Conservation (phyloP, 2,329 filamentous ascomycete genomes). For the Paraphaeosphaeria sporulosa region DNA sequence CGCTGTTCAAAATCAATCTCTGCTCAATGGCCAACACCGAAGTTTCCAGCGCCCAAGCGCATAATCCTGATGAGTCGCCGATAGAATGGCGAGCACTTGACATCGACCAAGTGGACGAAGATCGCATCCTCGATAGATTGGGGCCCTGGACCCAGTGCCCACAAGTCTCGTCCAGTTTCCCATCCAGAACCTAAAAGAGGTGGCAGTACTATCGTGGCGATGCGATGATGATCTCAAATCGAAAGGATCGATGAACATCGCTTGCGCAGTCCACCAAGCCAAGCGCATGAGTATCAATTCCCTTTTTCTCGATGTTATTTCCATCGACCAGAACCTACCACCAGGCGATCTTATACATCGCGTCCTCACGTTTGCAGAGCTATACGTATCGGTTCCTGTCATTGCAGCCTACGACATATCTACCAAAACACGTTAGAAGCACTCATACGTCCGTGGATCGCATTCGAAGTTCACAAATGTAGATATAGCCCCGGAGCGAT, state of each 20-base stretch:
- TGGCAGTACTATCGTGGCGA: constrained; percentile 6
- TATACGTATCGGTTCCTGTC: constrained; percentile 2
- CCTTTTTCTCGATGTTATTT: constrained; percentile 7
- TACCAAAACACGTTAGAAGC: background rate
- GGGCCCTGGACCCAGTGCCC: too few relatives aligned
- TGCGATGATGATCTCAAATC: background rate
- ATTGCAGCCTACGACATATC: background rate
- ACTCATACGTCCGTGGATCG: constrained; percentile 5
- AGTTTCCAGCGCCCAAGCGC: too few relatives aligned
- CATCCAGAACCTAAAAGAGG: too few relatives aligned
- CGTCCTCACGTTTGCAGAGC: background rate
- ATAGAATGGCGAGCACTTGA: too few relatives aligned
- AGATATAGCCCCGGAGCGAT: too few relatives aligned
- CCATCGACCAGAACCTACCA: constrained; percentile 2
- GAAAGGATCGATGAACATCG: background rate
- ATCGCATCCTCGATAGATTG: too few relatives aligned
- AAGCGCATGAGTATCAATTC: background rate
- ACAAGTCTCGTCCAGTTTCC: too few relatives aligned
- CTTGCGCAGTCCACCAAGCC: background rate
- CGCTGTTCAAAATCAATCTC: too few relatives aligned
- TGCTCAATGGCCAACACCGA: too few relatives aligned
- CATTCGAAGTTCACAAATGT: too few relatives aligned
- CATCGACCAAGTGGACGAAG: too few relatives aligned
- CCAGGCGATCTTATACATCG: background rate
- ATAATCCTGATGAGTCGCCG: too few relatives aligned